Base-by-base conservation (phyloP, 2,329 filamentous ascomycete genomes). In the Ilyonectria sp. region DNA sequence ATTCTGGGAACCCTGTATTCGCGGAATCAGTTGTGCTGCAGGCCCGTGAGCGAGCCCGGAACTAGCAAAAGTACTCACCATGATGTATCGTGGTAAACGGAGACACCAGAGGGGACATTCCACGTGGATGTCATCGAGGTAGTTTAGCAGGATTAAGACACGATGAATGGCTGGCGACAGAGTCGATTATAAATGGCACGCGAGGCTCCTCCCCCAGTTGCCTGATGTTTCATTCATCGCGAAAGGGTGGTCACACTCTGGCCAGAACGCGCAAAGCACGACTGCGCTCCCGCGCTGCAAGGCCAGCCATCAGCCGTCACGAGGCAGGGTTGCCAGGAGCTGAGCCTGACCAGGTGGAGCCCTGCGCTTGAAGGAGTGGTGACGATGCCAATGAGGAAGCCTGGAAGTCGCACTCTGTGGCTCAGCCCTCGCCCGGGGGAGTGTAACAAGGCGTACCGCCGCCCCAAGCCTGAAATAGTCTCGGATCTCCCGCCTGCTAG, bases 1-100 rank as follows among this genome's bases (percentile, higher is more conserved):
- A 49, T 76, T 76, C 26, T 68, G 63, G 4, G 72, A 82, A 72
- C 80, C 85, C 85, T 88, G 73, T 19, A 31, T 26, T 26, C 8
- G 6, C 21, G 3, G 19, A 17, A 11, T 63, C 6, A 67, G 68
- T 40, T 43, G 8, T 19, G 6, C 7, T 9, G n/a, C 21, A 29
- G 26, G 23, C 7, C 31, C 31, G 3, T 11, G 31, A 33, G 7
- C 31, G 8, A 9, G 31, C 11, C 8, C 2, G 8, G 31, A 33
- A 33, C 8, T 33, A 33, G 19, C 26, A 52, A 23, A 46, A 35
- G 9, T n/a, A 50, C 74, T 69, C 62, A 77, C 77, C 77, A 75
- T 75, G 70, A 68, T 71, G 72, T 73, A 53, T 70, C 65, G 60
- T 62, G 40, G 44, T 66, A 65, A 46, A 62, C 33, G 58, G 58